Percentiles rank a stretch among this genome's conserved stretches.
Evolutionary conservation across 805 yeast genomes (phyloP).

Genomic region (Candida ovalis): DNA sequence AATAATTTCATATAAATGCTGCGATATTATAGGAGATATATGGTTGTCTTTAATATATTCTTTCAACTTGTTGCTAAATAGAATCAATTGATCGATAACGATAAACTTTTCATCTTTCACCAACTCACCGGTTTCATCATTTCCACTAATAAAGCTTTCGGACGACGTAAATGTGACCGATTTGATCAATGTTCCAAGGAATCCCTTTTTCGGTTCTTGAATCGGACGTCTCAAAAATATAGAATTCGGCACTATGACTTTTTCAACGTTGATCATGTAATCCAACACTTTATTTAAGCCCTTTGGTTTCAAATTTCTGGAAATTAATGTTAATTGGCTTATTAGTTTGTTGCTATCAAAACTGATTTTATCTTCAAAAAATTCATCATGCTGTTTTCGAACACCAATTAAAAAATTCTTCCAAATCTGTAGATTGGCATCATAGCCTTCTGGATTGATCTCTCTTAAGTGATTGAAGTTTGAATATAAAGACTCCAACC

Average conservation of each 20-base stretch:
- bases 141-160: slow-evolving; percentile 6
- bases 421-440: slow-evolving; percentile 49
- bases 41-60: slow-evolving; percentile 1
- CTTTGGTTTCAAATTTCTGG: slow-evolving; percentile 18
- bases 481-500: slow-evolving; percentile 46
- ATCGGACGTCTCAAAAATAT: slow-evolving; percentile 7
- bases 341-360: slow-evolving; percentile 18
- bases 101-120: slow-evolving; percentile 18
- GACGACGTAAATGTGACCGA: not conserved
- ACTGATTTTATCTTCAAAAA: slow-evolving; percentile 26
- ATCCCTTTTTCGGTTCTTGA: slow-evolving; percentile 5
- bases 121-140: slow-evolving; percentile 16
- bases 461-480: slow-evolving; percentile 42
- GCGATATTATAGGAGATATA: slow-evolving; percentile 12
- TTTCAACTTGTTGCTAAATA: slow-evolving; percentile 9
- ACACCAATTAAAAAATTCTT: slow-evolving; percentile 31
- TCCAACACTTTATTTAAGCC: slow-evolving; percentile 26
- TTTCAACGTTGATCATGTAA: slow-evolving; percentile 20
- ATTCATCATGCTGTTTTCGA: slow-evolving; percentile 14
- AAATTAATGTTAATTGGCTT: slow-evolving; percentile 10
- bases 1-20: slow-evolving; percentile 12
- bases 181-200: slow-evolving; percentile 11
- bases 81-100: slow-evolving; percentile 12
- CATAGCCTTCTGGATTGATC: slow-evolving; percentile 44
- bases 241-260: slow-evolving; percentile 20